Evolutionary conservation across 371 early-diverging fungal species (phyloP).

Genomic region (Mucor piriformis): DNA sequence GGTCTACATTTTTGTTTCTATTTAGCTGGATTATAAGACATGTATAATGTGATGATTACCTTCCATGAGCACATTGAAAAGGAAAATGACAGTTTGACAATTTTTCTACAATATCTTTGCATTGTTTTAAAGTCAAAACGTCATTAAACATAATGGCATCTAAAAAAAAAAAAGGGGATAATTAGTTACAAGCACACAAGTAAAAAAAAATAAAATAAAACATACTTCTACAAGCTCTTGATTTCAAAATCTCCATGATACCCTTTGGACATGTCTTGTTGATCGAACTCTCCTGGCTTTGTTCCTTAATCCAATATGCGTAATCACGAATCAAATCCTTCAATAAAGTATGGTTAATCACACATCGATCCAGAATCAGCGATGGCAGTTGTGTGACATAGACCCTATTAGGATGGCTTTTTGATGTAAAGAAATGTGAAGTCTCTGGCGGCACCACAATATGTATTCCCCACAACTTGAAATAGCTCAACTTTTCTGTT

Average conservation of each 20-base stretch:
- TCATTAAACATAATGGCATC: conserved; percentile 85
- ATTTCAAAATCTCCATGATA: conserved; percentile 69
- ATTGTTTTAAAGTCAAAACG: conserved; percentile 48
- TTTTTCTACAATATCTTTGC: conserved; percentile 52
- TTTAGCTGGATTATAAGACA: too few species aligned
- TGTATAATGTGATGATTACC: too few species aligned
- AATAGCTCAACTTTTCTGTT: conserved; percentile 14
- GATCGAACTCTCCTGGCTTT: conserved; percentile 12
- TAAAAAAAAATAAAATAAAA: background rate
- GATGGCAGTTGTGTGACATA: conserved; percentile 45
- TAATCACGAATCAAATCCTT: conserved; percentile 58
- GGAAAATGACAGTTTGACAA: conserved; percentile 62
- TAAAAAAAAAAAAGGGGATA: conserved; percentile 8
- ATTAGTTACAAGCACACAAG: background rate
- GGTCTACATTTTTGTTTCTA: conserved; percentile 18
- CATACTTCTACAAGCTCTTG: conserved; percentile 74
- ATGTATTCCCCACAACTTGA: conserved; percentile 68
- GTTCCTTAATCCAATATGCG: conserved; percentile 36
- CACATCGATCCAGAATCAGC: conserved; percentile 67
- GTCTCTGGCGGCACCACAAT: conserved; percentile 26
- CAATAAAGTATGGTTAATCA: conserved; percentile 51
- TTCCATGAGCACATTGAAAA: conserved; percentile 74
- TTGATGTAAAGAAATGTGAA: conserved; percentile 19
- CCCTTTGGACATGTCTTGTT: conserved; percentile 61
- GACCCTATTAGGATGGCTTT: background rate